These are phyloP conservation scores for Nemania sp. DNA, from an alignment of 2,329 filamentous ascomycete species.

Conservation along the genomic window DNA sequence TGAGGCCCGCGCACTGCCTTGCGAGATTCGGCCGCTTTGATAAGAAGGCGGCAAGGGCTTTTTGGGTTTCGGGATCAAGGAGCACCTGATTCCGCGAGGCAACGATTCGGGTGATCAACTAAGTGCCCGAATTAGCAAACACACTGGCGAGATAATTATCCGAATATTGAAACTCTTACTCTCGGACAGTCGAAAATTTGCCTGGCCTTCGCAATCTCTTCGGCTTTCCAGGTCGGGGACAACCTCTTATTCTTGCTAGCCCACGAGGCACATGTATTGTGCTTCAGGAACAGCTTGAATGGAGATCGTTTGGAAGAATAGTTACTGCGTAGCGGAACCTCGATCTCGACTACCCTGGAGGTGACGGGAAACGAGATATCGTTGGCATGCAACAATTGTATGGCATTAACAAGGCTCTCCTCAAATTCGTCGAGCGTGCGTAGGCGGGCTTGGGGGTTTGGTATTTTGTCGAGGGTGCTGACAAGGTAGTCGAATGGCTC, in stretches of 20 bases:
- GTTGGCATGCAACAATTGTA: constrained; percentile 6
- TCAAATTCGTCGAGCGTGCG: constrained; percentile 1
- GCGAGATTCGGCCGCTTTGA: no score
- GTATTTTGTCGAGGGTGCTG: no score
- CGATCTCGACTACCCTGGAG: background rate
- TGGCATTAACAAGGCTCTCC: constrained; percentile 2
- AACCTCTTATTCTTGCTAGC: background rate
- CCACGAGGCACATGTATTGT: constrained; percentile 2
- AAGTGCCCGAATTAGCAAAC: no score
- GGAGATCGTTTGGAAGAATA: no score
- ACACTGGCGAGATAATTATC: no score
- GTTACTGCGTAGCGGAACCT: background rate
- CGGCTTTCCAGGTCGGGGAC: constrained; percentile 13
- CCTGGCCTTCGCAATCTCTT: background rate
- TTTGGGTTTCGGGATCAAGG: no score
- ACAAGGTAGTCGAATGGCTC: no score
- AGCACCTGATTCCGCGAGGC: no score
- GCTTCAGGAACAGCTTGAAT: background rate
- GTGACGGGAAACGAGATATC: constrained; percentile 17
- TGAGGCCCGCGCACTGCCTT: no score
- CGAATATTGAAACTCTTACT: background rate
- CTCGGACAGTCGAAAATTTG: constrained; percentile 5
- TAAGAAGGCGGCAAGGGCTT: no score
- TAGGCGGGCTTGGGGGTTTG: background rate
- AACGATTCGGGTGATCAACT: no score